These are phyloP conservation scores for Hypoxylon sp. DNA, from an alignment of 2,329 filamentous ascomycete species.

Conservation along the genomic window DNA sequence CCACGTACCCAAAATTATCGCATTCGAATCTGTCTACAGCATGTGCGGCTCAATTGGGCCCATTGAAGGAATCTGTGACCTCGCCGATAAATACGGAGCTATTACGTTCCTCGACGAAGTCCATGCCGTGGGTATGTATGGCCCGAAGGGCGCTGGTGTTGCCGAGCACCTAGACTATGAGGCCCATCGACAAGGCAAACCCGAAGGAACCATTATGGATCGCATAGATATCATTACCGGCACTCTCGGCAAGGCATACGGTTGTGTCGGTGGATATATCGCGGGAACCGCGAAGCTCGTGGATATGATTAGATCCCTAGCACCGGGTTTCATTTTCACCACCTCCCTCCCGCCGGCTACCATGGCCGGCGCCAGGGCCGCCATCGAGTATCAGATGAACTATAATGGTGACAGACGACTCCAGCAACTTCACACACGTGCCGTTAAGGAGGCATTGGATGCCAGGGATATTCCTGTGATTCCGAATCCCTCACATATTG, in stretches of 20 bases:
- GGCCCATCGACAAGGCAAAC: constrained; percentile 80
- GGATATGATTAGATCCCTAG: constrained; percentile 93
- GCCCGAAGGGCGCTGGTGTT: constrained; percentile 93
- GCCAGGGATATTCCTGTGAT: constrained; percentile 93
- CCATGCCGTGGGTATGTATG: constrained; percentile 99
- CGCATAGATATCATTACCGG: constrained; percentile 98
- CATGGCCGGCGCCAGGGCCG: constrained; percentile 92
- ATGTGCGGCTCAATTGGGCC: constrained; percentile 99
- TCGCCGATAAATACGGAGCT: constrained; percentile 97
- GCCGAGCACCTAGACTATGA: constrained; percentile 98
- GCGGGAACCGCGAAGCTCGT: constrained; percentile 89
- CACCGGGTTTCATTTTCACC: constrained; percentile 98
- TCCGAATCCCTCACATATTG: constrained; percentile 96
- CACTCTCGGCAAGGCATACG: constrained; percentile 97
- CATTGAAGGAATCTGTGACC: constrained; percentile 94
- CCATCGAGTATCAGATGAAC: constrained; percentile 93
- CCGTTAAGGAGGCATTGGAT: constrained; percentile 87
- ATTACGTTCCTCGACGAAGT: constrained; percentile 99
- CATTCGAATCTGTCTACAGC: constrained; percentile 98
- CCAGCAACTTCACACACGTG: constrained; percentile 96
- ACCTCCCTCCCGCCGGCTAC: constrained; percentile 95
- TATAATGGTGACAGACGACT: constrained; percentile 89
- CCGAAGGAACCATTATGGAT: constrained; percentile 90
- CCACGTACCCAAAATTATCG: constrained; percentile 95
- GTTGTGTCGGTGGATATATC: constrained; percentile 97